Evolutionary conservation across 768 basidiomycete genomes (phyloP), one percentile per base, ranked within the genome.

Genomic region (Podaxis carcinomalis): DNA sequence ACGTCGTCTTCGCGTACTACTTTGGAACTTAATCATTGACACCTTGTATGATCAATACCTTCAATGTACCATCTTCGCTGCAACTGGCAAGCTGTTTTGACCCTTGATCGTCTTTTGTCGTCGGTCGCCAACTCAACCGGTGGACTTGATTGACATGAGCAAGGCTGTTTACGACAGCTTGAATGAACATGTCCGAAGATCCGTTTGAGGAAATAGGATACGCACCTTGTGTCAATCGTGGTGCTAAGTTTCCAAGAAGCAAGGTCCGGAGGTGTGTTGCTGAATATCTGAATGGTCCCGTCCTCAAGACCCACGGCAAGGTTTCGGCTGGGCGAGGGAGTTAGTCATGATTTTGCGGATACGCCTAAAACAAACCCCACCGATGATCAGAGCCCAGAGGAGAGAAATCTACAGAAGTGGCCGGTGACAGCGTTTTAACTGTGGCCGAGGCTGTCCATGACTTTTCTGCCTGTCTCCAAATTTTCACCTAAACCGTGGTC

Each of bases 31-130:
- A 79, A 78, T 78, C 72, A 76, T 74, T 72, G 68, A 77, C 62
- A 7, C 7, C 70, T 66, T 80, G 83, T 76, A 92, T 77, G 69
- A 78, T 78, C 73, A 86, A 76, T 77, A 96, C 80, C 73, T 86
- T 89, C 74, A 95, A 78, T 79, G 90, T 90, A 78, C 92, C 87
- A 80, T 98, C 95, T 77, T 96, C 93, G 73, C 92, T 92, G 68
- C 93, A 93, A 61, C 87, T 93, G 36, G 93, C 95, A 56, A 98
- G 80, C 62, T 85, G 79, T 59, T 73, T 75, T 47, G 67, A 62
- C n/a, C 7, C 32, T 14, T 49, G 66, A 11, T 57, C 68, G 32
- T 70, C 65, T 5, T 63, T 66, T 13, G 71, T 71, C 35, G 21
- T 27, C 32, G 88, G 85, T 39, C 88, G 81, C 92, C 93, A 98